A percentile compares a stretch with the other conserved stretches of the same genome.
phyloP scores from a whole-genome alignment of 2,329 filamentous ascomycete genomes.

The Pseudogymnoascus sp. region DNA sequence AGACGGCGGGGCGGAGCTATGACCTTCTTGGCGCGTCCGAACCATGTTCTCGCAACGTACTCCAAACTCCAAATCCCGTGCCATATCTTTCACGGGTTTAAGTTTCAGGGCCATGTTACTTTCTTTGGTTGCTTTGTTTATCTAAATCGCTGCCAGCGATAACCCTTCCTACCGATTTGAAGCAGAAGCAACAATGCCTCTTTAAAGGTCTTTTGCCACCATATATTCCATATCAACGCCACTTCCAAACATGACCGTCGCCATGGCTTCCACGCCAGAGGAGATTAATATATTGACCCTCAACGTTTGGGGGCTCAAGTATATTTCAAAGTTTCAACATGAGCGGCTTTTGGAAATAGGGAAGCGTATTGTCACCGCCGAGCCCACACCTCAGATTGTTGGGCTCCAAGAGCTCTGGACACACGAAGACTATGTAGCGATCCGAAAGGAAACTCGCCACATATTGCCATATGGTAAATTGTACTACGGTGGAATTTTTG shows the following conservation, averaged over 20 bases:
- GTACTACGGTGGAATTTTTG: slow-evolving; percentile 83
- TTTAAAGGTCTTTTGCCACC: neutral
- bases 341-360: slow-evolving; percentile 80
- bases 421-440: slow-evolving; percentile 70
- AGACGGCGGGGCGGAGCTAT: neutral
- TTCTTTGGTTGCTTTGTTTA: neutral
- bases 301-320: slow-evolving; percentile 96
- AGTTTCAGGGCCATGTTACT: neutral
- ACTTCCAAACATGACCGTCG: neutral
- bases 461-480: slow-evolving; percentile 87
- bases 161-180: neutral
- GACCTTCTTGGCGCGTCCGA: neutral
- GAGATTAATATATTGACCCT: slow-evolving; percentile 75
- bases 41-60: neutral
- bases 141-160: neutral
- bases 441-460: slow-evolving; percentile 62
- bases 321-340: slow-evolving; percentile 67
- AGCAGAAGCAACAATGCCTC: neutral
- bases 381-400: slow-evolving; percentile 71
- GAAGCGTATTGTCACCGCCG: slow-evolving; percentile 59
- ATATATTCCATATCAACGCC: neutral
- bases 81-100: neutral
- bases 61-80: neutral
- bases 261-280: slow-evolving; percentile 33
- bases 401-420: slow-evolving; percentile 96